phyloP scores from a whole-genome alignment of 352 stramenopile species.

The Globisporangium alternatum region DNA sequence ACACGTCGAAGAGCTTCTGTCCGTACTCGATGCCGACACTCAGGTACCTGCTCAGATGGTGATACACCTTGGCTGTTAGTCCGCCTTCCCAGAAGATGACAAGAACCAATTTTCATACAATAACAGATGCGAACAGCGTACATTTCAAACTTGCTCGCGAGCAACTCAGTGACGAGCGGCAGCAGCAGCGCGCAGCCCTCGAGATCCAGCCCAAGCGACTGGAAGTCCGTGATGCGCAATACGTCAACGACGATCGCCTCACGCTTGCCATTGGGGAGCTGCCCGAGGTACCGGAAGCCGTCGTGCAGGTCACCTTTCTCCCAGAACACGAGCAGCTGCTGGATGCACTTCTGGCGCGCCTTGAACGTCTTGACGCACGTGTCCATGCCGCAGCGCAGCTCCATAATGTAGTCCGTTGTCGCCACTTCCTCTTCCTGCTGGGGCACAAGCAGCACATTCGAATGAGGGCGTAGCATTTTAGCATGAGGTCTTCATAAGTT shows the following conservation, averaged over 20 bases:
- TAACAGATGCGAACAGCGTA: constrained; percentile 22
- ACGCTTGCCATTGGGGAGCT: constrained; percentile 65
- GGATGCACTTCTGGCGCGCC: constrained; percentile 60
- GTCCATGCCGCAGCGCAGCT: constrained; percentile 84
- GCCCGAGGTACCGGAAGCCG: constrained; percentile 57
- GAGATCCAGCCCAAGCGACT: constrained; percentile 62
- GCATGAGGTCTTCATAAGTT: background rate
- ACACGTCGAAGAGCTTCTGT: constrained; percentile 70
- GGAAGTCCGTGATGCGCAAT: constrained; percentile 58
- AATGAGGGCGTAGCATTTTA: background rate
- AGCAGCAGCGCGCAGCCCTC: constrained; percentile 73
- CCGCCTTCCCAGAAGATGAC: background rate
- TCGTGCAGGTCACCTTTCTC: constrained; percentile 68
- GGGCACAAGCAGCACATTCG: background rate
- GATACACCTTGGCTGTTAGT: background rate
- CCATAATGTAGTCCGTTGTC: constrained; percentile 74
- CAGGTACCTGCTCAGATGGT: constrained; percentile 42
- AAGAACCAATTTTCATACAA: constrained; percentile 1
- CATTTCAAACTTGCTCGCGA: constrained; percentile 64
- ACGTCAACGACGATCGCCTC: constrained; percentile 76
- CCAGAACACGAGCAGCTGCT: constrained; percentile 70
- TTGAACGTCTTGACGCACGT: constrained; percentile 75
- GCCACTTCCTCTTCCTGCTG: constrained; percentile 21
- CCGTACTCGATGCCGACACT: constrained; percentile 49
- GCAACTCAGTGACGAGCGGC: constrained; percentile 67